Base-by-base conservation (phyloP, 2,329 filamentous ascomycete species). In the Juglanconis oblonga region DNA sequence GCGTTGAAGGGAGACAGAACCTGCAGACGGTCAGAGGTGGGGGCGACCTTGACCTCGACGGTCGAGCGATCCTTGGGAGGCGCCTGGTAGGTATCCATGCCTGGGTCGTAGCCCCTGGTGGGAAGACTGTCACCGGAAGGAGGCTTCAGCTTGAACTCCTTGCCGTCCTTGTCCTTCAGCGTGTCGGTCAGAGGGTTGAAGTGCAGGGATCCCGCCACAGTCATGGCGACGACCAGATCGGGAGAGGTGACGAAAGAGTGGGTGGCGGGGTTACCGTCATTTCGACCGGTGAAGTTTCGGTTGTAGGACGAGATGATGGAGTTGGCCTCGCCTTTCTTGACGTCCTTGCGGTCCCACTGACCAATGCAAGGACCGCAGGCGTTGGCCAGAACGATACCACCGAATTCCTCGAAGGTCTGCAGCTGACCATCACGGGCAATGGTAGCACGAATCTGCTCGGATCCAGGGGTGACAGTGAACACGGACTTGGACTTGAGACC, bases 301-400 rank as follows among this genome's bases (percentile, higher is more conserved):
- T 99, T 99, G 88, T 97, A 99, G 33, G 95, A 98, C 51, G 93
- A 97, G 74, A 99, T 83, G 76, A 99, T 99, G 6, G 92, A 96
- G 87, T 99, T 99, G 71, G 92, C 82, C 70, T 91, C 88, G 67
- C 94, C 94, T 87, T 98, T 97, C 85, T 93, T 90, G 59, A 97
- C 92, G 69, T 98, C 94, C 67, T 81, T 83, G 68, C 95, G 90
- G 73, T 97, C 92, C 95, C 95, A 98, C 79, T 98, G 94, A 62
- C 91, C 92, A 75, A 96, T 93, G 80, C 91, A 95, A 68, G 90
- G 90, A 69, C 90, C 94, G 74, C 95, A 98, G 65, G 95, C 94
- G 76, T 98, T 98, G 70, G 94, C 94, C 54, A 99, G 85, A 66
- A 98, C 91, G 72, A 96, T 87, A 72, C 94, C 95, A 61, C 95